Percentiles rank a stretch among this genome's conserved stretches.
These are phyloP conservation scores for Jatropha curcas DNA, from an alignment of 345 rosid genomes.

Conservation along the genomic window DNA sequence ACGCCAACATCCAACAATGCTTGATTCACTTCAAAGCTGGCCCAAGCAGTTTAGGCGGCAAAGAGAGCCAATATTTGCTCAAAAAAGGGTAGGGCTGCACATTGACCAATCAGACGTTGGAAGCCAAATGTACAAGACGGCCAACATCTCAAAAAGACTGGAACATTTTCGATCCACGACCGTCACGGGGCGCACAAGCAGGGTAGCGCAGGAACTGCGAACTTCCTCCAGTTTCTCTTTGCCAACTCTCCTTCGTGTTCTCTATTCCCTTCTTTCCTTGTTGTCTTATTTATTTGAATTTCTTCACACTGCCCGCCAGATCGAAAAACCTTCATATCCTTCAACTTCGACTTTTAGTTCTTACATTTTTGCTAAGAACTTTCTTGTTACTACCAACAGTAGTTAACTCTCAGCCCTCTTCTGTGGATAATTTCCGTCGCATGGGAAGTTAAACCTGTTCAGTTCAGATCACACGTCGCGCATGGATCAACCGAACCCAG, in stretches of 20 bases:
- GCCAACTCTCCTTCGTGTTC: constrained; percentile 28
- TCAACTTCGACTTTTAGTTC: not conserved
- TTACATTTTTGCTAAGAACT: not conserved
- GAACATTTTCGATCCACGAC: constrained; percentile 31
- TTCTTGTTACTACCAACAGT: too few species aligned
- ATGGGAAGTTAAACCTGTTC: too few species aligned
- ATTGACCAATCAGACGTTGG: constrained; percentile 45
- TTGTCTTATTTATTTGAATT: constrained; percentile 27
- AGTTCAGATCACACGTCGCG: too few species aligned
- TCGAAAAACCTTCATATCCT: constrained; percentile 25
- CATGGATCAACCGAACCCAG: too few species aligned
- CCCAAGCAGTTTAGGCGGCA: constrained; percentile 33
- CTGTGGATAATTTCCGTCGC: too few species aligned
- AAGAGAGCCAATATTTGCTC: constrained; percentile 20
- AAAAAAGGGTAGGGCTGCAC: constrained; percentile 33
- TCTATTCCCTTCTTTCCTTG: constrained; percentile 21
- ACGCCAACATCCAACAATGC: constrained; percentile 25
- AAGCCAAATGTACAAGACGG: constrained; percentile 68
- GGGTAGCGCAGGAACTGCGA: constrained; percentile 27
- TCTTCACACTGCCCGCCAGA: constrained; percentile 14
- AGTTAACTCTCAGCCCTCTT: too few species aligned
- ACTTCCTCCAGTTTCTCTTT: constrained; percentile 32
- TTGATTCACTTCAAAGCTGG: constrained; percentile 32
- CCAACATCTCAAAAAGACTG: constrained; percentile 23
- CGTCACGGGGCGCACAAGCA: constrained; percentile 15